Conservation (phyloP, 2,329 filamentous ascomycete genomes). For the Alternaria dauci region DNA sequence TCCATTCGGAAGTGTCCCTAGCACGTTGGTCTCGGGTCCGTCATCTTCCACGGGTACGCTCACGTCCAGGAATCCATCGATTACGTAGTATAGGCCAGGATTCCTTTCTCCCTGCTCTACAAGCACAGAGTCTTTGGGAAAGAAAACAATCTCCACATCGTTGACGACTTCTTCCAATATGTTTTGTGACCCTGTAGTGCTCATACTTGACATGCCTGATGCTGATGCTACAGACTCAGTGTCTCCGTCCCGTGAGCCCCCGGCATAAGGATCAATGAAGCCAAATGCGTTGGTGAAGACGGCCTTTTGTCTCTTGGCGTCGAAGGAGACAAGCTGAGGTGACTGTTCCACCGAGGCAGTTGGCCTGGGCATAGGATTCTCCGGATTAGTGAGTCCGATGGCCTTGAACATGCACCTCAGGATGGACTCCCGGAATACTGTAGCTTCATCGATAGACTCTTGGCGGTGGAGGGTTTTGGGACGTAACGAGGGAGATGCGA, state of each 20-base stretch:
- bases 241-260: conserved; percentile 76
- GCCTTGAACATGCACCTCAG: conserved; percentile 96
- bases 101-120: conserved; percentile 98
- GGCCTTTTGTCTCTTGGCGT: conserved; percentile 80
- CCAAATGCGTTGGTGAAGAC: conserved; percentile 89
- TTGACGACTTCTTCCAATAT: conserved; percentile 83
- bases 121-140: conserved; percentile 90
- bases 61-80: conserved; percentile 96
- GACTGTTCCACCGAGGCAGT: conserved; percentile 81
- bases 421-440: conserved; percentile 86
- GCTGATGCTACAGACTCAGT: conserved; percentile 78
- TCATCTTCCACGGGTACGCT: conserved; percentile 79
- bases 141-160: conserved; percentile 96
- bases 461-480: conserved; percentile 68
- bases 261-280: conserved; percentile 84
- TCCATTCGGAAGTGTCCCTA: conserved; percentile 52
- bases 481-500: conserved; percentile 44
- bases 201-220: conserved; percentile 55
- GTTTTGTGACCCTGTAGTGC: conserved; percentile 69
- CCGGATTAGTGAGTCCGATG: conserved; percentile 78
- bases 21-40: conserved; percentile 53
- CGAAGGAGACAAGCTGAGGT: conserved; percentile 82
- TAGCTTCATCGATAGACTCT: conserved; percentile 87
- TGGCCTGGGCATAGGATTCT: conserved; percentile 68
- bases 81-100: conserved; percentile 94